These are phyloP conservation scores for Pisolithus tinctorius DNA, from an alignment of 768 basidiomycete genomes.

Conservation along the genomic window DNA sequence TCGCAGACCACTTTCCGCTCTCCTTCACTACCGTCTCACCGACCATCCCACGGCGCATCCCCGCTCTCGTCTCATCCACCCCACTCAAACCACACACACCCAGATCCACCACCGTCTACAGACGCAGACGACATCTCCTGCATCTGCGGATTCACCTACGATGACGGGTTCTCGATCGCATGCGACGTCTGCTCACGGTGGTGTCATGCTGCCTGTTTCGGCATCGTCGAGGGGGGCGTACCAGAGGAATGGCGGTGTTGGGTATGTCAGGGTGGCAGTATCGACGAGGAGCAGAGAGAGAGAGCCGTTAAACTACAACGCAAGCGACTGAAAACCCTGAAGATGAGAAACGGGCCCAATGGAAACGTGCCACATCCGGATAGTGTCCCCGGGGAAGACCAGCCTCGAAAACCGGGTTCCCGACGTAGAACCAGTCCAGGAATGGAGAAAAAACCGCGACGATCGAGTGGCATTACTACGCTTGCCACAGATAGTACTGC, in stretches of 20 bases:
- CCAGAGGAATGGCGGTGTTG: slow-evolving; percentile 79
- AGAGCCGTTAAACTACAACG: slow-evolving; percentile 41
- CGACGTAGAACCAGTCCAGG: slow-evolving; percentile 33
- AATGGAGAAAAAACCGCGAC: slow-evolving; percentile 32
- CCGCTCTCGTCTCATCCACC: not conserved
- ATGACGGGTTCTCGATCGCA: slow-evolving; percentile 81
- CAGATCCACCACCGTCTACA: slow-evolving; percentile 13
- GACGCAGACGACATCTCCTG: slow-evolving; percentile 53
- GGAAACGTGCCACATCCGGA: slow-evolving; percentile 7
- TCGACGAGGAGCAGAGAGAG: slow-evolving; percentile 38
- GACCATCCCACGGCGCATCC: not conserved
- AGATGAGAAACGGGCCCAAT: slow-evolving; percentile 21
- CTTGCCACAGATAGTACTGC: slow-evolving; percentile 28
- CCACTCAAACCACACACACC: not conserved
- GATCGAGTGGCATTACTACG: slow-evolving; percentile 26
- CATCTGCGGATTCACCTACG: slow-evolving; percentile 66
- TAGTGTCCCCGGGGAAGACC: slow-evolving; percentile 4
- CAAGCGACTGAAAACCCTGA: slow-evolving; percentile 29
- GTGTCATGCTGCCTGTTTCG: slow-evolving; percentile 80
- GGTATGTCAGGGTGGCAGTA: slow-evolving; percentile 44
- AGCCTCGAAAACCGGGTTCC: slow-evolving; percentile 19
- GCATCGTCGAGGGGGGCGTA: slow-evolving; percentile 47
- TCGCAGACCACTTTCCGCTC: slow-evolving; percentile 19
- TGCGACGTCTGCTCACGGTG: slow-evolving; percentile 80
- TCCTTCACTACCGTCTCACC: slow-evolving; percentile 6